Evolutionary conservation across 352 stramenopile genomes (phyloP).

Genomic region (Globisporangium abappressorium): DNA sequence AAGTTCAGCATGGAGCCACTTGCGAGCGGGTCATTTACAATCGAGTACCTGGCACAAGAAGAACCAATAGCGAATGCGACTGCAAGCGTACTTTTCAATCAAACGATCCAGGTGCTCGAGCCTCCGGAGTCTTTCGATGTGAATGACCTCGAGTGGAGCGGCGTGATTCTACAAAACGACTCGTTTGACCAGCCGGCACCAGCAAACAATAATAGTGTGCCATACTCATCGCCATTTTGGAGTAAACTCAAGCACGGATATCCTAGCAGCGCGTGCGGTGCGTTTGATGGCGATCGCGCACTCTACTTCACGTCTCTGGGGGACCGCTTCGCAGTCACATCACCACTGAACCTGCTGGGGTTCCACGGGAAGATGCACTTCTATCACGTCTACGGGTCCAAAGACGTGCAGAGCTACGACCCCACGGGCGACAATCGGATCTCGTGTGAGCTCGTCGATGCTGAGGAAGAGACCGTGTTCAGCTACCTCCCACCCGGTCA

Average conservation of each 20-base stretch:
- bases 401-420: constrained; percentile 43
- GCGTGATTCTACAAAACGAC: constrained; percentile 51
- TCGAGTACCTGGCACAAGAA: constrained; percentile 29
- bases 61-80: background rate
- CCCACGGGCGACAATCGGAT: constrained; percentile 48
- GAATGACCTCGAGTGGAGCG: constrained; percentile 35
- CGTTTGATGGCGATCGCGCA: constrained; percentile 35
- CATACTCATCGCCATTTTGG: constrained; percentile 41
- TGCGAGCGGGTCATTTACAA: constrained; percentile 19
- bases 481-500: constrained; percentile 35
- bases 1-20: constrained; percentile 13
- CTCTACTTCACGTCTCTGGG: constrained; percentile 68
- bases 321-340: constrained; percentile 45
- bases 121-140: constrained; percentile 35
- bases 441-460: constrained; percentile 50
- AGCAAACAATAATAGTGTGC: background rate
- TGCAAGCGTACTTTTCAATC: constrained; percentile 9
- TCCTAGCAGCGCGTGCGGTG: constrained; percentile 47
- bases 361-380: constrained; percentile 69
- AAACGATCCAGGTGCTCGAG: constrained; percentile 36
- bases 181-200: constrained; percentile 41
- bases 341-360: constrained; percentile 38
- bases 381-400: constrained; percentile 56
- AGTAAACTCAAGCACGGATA: constrained; percentile 52
- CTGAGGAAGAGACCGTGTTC: constrained; percentile 50